These are phyloP conservation scores for Eucalyptus dawsonii DNA, from an alignment of 345 rosid species.

Conservation along the genomic window DNA sequence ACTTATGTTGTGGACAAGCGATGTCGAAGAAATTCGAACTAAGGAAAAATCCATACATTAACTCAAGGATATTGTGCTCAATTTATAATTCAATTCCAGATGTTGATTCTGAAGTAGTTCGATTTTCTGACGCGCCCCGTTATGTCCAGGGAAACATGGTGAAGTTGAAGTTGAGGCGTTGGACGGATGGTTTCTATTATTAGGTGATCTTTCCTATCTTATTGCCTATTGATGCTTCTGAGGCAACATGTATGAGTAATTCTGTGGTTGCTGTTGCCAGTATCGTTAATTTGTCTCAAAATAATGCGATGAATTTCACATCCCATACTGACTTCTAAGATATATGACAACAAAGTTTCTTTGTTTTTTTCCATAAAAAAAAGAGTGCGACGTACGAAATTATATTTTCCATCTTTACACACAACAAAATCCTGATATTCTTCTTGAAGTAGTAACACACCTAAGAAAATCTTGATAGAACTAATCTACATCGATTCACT, in stretches of 20 bases:
- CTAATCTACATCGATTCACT: background rate
- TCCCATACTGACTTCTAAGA: background rate
- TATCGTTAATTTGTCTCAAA: background rate
- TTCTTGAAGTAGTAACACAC: background rate
- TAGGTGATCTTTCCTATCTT: too few species aligned
- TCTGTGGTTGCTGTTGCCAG: background rate
- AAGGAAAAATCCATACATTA: background rate
- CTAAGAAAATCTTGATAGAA: background rate
- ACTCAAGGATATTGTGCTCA: background rate
- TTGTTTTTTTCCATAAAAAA: background rate
- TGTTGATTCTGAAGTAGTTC: background rate
- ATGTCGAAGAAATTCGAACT: background rate
- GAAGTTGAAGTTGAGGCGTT: background rate
- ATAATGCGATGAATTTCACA: background rate
- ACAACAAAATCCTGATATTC: background rate
- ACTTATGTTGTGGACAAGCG: too few species aligned
- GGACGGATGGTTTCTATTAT: background rate
- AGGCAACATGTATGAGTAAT: background rate
- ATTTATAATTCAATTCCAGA: background rate
- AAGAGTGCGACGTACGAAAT: background rate
- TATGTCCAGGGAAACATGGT: background rate
- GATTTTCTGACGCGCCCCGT: background rate
- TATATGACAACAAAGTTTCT: background rate
- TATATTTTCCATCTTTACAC: background rate
- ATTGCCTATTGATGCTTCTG: background rate